Base-by-base conservation (phyloP, 208 protist species). In the Sergeia podlipaevii region DNA sequence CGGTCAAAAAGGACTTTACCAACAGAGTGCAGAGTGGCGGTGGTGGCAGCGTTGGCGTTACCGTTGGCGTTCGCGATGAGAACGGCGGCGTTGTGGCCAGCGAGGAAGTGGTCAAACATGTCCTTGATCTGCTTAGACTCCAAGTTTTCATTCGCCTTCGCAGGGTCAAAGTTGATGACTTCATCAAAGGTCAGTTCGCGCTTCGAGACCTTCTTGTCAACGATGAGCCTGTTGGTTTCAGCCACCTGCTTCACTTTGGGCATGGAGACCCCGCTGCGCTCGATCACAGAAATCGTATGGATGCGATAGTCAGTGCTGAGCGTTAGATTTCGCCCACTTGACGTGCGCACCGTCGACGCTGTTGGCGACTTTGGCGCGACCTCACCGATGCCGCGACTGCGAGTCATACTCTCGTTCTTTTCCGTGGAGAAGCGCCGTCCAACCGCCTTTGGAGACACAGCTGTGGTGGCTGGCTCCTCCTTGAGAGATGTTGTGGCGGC, bases 61-160 rank as follows among this genome's bases (percentile, higher is more conserved):
- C 55, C 62, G 50, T 79, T 68, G n/a, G n/a, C n/a, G 48, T 70
- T 64, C 15, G 65, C 60, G 36, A 87, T 50, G 54, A 80, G 60
- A 20, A 87, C 18, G 3, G 75, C 71, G 52, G 51, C 51, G 58
- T 82, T 79, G 68, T 87, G 80, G 39, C 80, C 73, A 1, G 58
- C 67, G 24, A 77, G 46, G 23, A 80, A 46, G 60, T 87, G 74
- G 28, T 75, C 65, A 15, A 81, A 36, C 30, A 71, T 61, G 21
- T 67, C 62, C 0, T 60, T 23, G 32, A 88, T 38, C 26, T 65
- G 36, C 36, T 33, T 42, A 27, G 70, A 72, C 28, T 65, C 47
- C 17, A 67, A 13, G 20, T 29, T 29, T 17, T 2, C 20, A 23
- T 72, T 44, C 10, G 42, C 46, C 20, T 47, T 43, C 15, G 44